Evolutionary conservation across 75 land plant species (phyloP).

Genomic region (Chamaecyparis obtusa): DNA sequence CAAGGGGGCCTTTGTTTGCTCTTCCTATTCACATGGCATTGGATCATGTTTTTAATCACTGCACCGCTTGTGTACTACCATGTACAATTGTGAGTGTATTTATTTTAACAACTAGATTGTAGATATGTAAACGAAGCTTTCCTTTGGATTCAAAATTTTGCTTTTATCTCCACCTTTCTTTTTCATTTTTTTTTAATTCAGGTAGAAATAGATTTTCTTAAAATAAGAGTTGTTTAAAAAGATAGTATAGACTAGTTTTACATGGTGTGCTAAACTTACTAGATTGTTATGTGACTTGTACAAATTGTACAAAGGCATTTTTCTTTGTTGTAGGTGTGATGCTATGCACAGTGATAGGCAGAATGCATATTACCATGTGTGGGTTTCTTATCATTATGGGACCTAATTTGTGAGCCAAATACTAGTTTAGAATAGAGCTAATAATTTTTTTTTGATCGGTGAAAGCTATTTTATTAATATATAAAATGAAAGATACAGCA

Average conservation of each 20-base stretch:
- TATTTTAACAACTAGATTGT: background rate
- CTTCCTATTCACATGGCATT: slow-evolving; percentile 58
- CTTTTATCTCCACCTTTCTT: background rate
- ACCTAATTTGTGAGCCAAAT: background rate
- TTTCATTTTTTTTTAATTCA: background rate
- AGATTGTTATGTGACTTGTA: background rate
- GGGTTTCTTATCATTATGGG: background rate
- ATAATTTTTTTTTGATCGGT: too few relatives aligned
- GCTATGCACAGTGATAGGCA: background rate
- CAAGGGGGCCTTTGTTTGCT: slow-evolving; percentile 46
- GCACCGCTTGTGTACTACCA: slow-evolving; percentile 63
- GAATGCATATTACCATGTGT: background rate
- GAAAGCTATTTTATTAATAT: too few relatives aligned
- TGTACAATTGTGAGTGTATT: slow-evolving; percentile 42
- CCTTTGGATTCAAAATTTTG: background rate
- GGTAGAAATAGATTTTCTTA: background rate
- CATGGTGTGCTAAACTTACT: background rate
- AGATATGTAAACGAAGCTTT: background rate
- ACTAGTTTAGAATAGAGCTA: background rate
- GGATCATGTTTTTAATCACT: slow-evolving; percentile 55
- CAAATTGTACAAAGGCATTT: background rate
- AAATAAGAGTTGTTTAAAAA: background rate
- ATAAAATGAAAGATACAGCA: too few relatives aligned
- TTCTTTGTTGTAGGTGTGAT: background rate
- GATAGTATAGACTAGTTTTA: background rate